These are phyloP conservation scores for Linum lewisii DNA, from an alignment of 345 rosid species.

Conservation along the genomic window DNA sequence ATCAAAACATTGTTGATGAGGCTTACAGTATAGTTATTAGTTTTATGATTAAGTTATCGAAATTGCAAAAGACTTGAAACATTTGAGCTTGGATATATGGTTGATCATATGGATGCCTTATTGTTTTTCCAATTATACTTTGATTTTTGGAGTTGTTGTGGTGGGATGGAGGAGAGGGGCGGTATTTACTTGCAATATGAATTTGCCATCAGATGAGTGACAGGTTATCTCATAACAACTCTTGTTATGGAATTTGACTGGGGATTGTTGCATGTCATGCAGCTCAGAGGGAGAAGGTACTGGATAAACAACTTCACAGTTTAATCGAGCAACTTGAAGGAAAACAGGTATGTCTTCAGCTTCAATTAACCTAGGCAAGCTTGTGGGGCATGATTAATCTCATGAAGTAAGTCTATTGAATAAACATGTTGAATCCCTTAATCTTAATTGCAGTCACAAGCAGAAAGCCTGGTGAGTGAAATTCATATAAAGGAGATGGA, in stretches of 20 bases:
- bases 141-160: too few species aligned
- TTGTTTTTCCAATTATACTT: too few species aligned
- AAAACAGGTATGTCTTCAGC: slow-evolving; percentile 49
- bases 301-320: slow-evolving; percentile 87
- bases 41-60: too few species aligned
- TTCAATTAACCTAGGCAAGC: not conserved
- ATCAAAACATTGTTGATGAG: too few species aligned
- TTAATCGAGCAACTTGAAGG: slow-evolving; percentile 81
- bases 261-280: slow-evolving; percentile 15
- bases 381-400: too few species aligned
- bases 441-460: slow-evolving; percentile 54
- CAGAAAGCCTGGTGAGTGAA: slow-evolving; percentile 70
- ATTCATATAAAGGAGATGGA: slow-evolving; percentile 64
- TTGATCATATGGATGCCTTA: too few species aligned
- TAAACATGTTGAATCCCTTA: not conserved
- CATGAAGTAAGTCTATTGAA: too few species aligned
- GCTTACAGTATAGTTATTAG: too few species aligned
- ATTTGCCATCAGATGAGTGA: not conserved
- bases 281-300: slow-evolving; percentile 87
- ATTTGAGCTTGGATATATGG: too few species aligned
- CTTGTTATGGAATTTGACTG: slow-evolving; percentile 10
- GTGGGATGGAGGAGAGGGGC: too few species aligned
- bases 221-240: not conserved
- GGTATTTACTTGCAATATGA: not conserved
- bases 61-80: too few species aligned